These are phyloP conservation scores for Trichomonas gallinae DNA, from an alignment of 208 protist species.

Conservation along the genomic window DNA sequence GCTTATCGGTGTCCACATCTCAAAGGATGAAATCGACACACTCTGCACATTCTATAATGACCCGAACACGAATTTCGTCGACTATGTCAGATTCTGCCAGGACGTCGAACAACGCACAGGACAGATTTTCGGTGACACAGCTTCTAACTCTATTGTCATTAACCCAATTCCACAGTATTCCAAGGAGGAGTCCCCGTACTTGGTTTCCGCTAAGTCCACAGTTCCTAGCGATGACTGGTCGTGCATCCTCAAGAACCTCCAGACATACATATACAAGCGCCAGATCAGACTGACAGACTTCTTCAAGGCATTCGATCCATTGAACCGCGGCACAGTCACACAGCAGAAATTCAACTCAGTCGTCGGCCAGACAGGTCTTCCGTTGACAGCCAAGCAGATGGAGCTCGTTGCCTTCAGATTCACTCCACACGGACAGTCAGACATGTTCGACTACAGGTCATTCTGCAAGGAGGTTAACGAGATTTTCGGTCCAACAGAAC, in stretches of 20 bases:
- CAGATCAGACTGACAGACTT: not conserved
- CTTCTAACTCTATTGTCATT: not conserved
- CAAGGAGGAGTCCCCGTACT: not conserved
- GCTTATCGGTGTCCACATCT: not conserved
- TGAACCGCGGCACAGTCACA: not conserved
- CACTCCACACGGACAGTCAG: not conserved
- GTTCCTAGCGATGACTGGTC: not conserved
- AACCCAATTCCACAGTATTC: not conserved
- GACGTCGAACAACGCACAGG: not conserved
- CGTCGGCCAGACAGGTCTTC: not conserved
- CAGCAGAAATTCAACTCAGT: not conserved
- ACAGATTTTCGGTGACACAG: not conserved
- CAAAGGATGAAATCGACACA: not conserved
- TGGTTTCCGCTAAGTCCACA: not conserved
- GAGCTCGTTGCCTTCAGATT: not conserved
- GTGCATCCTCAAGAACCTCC: not conserved
- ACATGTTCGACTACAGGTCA: not conserved
- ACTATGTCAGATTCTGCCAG: not conserved
- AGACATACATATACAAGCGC: not conserved
- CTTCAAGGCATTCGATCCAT: not conserved
- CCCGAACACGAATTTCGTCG: not conserved
- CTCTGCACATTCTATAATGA: not conserved
- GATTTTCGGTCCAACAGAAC: not conserved
- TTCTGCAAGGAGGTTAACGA: not conserved
- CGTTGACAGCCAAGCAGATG: not conserved